phyloP scores from a whole-genome alignment of 371 early-diverging fungal genomes.

The Rhizopus sp. region DNA sequence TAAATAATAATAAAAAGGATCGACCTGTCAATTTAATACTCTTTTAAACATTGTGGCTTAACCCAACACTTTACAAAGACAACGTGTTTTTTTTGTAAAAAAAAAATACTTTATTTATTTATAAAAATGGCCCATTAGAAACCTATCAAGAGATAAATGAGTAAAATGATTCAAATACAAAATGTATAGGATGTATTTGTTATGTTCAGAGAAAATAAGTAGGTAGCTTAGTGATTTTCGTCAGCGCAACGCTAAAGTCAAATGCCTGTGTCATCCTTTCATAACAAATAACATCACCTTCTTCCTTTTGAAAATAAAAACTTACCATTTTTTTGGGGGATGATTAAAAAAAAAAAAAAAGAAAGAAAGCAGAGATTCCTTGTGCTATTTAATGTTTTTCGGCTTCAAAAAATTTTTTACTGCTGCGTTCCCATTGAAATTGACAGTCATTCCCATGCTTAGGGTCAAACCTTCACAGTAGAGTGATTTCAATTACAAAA shows the following conservation, averaged over 20 bases:
- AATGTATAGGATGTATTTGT: not conserved
- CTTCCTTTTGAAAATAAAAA: not conserved
- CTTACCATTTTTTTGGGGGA: not conserved
- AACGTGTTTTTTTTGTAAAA: too few species aligned
- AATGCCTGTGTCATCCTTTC: constrained; percentile 44
- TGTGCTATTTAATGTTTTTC: not conserved
- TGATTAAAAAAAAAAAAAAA: too few species aligned
- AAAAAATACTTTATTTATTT: too few species aligned
- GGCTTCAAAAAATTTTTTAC: not conserved
- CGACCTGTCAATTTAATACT: too few species aligned
- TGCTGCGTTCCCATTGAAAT: not conserved
- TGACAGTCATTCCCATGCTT: not conserved
- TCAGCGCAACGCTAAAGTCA: constrained; percentile 45
- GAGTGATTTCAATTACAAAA: not conserved
- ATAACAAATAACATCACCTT: constrained; percentile 1
- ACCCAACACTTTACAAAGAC: too few species aligned
- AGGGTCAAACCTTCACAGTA: too few species aligned
- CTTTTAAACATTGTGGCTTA: too few species aligned
- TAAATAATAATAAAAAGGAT: too few species aligned
- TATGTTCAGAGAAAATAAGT: constrained; percentile 3
- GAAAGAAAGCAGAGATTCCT: not conserved
- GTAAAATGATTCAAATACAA: not conserved
- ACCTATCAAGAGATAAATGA: not conserved
- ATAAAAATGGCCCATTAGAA: too few species aligned
- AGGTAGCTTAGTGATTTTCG: constrained; percentile 43